A percentile compares a stretch with the other conserved stretches of the same genome.
Conservation (phyloP, 1,139 yeast genomes). For the Candida glucosophila region DNA sequence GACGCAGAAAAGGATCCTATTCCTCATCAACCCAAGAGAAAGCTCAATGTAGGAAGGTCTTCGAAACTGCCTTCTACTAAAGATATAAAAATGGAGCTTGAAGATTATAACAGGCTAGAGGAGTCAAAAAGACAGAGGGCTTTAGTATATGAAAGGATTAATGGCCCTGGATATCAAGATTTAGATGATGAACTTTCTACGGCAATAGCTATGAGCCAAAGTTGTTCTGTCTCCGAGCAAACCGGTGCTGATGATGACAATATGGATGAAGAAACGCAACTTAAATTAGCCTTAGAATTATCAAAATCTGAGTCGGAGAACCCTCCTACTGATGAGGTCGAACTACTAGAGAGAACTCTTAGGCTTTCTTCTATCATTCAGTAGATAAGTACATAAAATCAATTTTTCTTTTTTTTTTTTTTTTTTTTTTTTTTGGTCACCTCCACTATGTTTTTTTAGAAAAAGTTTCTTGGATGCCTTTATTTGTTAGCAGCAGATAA, state of each 20-base stretch:
- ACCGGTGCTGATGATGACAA: slow-evolving; percentile 1
- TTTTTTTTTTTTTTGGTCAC: slow-evolving; percentile 1
- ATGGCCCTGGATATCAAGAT: slow-evolving; percentile 29
- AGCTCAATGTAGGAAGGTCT: slow-evolving; percentile 9
- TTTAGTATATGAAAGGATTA: slow-evolving; percentile 33
- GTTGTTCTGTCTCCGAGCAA: slow-evolving; percentile 9
- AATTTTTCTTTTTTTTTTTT: not conserved
- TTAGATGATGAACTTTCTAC: slow-evolving; percentile 41
- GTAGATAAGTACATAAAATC: slow-evolving; percentile 2
- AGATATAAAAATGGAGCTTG: slow-evolving; percentile 26
- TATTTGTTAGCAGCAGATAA: not conserved
- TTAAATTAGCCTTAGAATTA: slow-evolving; percentile 16
- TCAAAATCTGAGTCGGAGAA: slow-evolving; percentile 7
- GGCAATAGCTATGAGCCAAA: slow-evolving; percentile 46
- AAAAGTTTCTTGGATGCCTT: not conserved
- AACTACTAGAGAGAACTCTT: slow-evolving; percentile 9
- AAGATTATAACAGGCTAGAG: slow-evolving; percentile 26
- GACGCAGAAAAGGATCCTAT: slow-evolving; percentile 4
- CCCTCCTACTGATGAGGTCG: slow-evolving; percentile 3
- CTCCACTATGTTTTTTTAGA: not conserved
- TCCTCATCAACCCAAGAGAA: slow-evolving; percentile 7
- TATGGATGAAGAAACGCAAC: slow-evolving; percentile 14
- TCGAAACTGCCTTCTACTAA: slow-evolving; percentile 10
- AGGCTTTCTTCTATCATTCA: slow-evolving; percentile 11
- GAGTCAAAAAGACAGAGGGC: slow-evolving; percentile 12